Evolutionary conservation across 2,329 filamentous ascomycete genomes (phyloP).

Genomic region (Colletotrichum camelliae): DNA sequence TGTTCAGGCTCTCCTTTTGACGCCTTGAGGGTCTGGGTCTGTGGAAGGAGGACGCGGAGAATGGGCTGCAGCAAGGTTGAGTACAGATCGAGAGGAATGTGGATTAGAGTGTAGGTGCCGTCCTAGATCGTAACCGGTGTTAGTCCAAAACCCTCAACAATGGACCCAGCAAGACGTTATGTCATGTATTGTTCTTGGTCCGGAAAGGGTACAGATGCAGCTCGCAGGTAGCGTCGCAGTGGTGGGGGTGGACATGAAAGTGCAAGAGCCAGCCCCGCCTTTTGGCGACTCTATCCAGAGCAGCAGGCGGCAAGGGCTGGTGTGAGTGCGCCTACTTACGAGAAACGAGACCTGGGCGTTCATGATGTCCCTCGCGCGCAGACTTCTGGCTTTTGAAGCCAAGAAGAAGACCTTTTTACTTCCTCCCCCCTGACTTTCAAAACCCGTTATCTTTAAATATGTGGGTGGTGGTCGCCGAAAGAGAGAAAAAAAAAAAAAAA

Average conservation of each 20-base stretch:
- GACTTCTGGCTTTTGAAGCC: neutral
- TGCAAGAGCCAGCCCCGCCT: constrained; percentile 6
- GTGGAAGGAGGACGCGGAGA: constrained; percentile 80
- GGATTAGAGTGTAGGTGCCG: constrained; percentile 84
- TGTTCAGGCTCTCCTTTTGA: constrained; percentile 38
- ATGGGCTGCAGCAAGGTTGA: constrained; percentile 84
- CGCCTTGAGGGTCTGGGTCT: constrained; percentile 48
- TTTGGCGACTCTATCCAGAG: constrained; percentile 3
- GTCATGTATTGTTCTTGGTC: neutral
- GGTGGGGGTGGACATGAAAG: neutral
- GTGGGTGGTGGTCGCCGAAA: neutral
- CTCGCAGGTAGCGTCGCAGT: neutral
- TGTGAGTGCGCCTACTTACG: constrained; percentile 43
- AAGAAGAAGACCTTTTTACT: neutral
- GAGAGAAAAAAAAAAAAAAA: neutral
- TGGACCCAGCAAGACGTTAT: neutral
- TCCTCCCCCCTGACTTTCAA: neutral
- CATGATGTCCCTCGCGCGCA: constrained; percentile 42
- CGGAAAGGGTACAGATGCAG: neutral
- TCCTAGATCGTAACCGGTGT: constrained; percentile 60
- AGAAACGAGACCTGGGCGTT: constrained; percentile 64
- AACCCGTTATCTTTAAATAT: neutral
- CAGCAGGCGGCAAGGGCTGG: neutral
- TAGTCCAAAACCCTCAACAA: neutral
- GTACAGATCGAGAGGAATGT: constrained; percentile 84